Evolutionary conservation across 441 rosid genomes (phyloP), one percentile per base, ranked within the genome.

Genomic region (Jatropha multifida): DNA sequence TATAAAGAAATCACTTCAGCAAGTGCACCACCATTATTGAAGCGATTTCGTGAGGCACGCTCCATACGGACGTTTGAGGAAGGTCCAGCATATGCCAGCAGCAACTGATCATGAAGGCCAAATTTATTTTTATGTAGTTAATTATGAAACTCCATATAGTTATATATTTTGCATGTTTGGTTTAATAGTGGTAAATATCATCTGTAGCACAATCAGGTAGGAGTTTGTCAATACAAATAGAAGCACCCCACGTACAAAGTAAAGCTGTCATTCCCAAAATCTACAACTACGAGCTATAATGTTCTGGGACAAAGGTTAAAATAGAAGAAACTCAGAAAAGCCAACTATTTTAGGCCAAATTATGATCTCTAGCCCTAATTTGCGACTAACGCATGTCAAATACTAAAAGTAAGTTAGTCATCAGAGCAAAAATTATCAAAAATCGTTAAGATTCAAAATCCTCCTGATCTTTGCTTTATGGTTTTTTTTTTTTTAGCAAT

Each of bases 31-130:
- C 93, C 94, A 77, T 74, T 85, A 48, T 69, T 68, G 72, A 90
- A 87, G 82, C 83, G 56, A 83, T 92, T 86, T 52, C 80, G 61
- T 20, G 89, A 81, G 74, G 75, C 83, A 69, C 20, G 85, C 83
- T 95, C 99, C 68, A 95, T 87, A 14, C 98, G 88, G 66, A 93
- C 84, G 81, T 88, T 90, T 78, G 97, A 93, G 67, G 93, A 85
- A 65, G 97, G 93, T 80, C 98, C 99, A 81, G 96, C 96, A 86
- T 90, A 83, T 48, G 95, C 88, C 75, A 89, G 60, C 13, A 95
- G 82, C 75, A 90, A 80, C 99, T 93, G 83, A 77, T 67, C 78
- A 78, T 59, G 78, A 78, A 72, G 64, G 20, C 66, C n/a, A 64
- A 61, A n/a, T 74, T 42, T 60, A 15, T 69, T 60, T 73, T 66